These are phyloP conservation scores for Trametes sanguinea DNA, from an alignment of 768 basidiomycete genomes.

Conservation along the genomic window DNA sequence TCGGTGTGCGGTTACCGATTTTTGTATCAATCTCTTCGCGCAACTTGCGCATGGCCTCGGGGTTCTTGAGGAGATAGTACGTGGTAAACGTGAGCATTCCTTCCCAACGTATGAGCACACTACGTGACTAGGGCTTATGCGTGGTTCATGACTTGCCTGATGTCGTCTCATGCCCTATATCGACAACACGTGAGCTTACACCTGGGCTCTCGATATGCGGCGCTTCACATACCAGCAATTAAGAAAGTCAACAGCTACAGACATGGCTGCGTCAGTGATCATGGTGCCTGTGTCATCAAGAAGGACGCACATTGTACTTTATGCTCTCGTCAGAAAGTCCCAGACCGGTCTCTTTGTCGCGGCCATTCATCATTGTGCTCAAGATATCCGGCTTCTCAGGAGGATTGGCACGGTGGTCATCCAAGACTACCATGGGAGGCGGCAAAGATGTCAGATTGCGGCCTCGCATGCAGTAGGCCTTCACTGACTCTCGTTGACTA, in stretches of 20 bases:
- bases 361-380: conserved; percentile 46
- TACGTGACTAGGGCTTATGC: no score
- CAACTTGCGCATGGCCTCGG: conserved; percentile 45
- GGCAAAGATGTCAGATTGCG: background rate
- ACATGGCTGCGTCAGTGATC: background rate
- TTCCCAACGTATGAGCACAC: background rate
- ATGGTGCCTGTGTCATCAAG: background rate
- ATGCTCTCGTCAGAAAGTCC: conserved; percentile 44
- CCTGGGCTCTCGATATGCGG: no score
- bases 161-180: conserved; percentile 40
- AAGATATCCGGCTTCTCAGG: conserved; percentile 45
- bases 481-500: conserved; percentile 42
- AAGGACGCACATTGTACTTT: conserved; percentile 39
- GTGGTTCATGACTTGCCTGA: conserved; percentile 30
- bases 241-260: conserved; percentile 51
- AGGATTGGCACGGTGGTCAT: conserved; percentile 40
- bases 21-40: conserved; percentile 49
- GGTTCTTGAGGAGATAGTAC: conserved; percentile 48
- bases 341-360: conserved; percentile 46
- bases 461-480: background rate
- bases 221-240: conserved; percentile 40
- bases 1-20: conserved; percentile 40
- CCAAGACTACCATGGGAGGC: conserved; percentile 34
- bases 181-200: background rate
- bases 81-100: conserved; percentile 44